These are phyloP conservation scores for Trichosporon ovoides DNA, from an alignment of 1,284 basidiomycete species.

Conservation along the genomic window DNA sequence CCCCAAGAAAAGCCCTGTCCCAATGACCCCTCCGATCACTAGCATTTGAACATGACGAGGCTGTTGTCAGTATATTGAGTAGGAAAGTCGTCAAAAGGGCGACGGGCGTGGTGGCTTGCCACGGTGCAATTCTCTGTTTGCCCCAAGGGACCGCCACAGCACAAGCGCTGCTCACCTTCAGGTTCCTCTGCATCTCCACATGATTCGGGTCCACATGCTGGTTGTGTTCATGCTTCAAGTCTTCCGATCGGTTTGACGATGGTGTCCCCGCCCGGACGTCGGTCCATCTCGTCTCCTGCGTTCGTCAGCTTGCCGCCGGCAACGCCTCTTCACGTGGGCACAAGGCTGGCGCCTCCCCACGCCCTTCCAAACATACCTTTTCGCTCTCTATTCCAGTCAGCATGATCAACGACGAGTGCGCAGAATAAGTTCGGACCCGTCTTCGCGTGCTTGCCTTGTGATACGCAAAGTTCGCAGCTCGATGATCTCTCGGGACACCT, in stretches of 20 bases:
- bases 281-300: neutral
- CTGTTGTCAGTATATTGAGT: neutral
- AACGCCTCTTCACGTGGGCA: neutral
- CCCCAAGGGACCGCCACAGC: too few relatives aligned
- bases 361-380: neutral
- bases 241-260: neutral
- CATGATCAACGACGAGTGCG: neutral
- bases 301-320: neutral
- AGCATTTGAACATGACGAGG: slow-evolving; percentile 33
- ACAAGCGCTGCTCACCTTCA: slow-evolving; percentile 7
- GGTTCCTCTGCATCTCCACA: slow-evolving; percentile 11
- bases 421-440: neutral
- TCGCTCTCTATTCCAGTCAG: neutral
- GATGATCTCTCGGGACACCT: neutral
- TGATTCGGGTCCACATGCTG: neutral
- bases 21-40: slow-evolving; percentile 28
- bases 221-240: neutral
- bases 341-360: neutral
- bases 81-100: too few relatives aligned
- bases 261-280: neutral
- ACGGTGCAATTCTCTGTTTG: too few relatives aligned
- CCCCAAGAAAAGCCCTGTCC: slow-evolving; percentile 7
- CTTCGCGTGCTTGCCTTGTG: neutral
- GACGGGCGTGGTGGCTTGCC: too few relatives aligned
- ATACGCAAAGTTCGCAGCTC: neutral